Percentiles rank a stretch among this genome's conserved stretches.
phyloP scores from a whole-genome alignment of 805 yeast genomes.

The Yamadazyma sp. region DNA sequence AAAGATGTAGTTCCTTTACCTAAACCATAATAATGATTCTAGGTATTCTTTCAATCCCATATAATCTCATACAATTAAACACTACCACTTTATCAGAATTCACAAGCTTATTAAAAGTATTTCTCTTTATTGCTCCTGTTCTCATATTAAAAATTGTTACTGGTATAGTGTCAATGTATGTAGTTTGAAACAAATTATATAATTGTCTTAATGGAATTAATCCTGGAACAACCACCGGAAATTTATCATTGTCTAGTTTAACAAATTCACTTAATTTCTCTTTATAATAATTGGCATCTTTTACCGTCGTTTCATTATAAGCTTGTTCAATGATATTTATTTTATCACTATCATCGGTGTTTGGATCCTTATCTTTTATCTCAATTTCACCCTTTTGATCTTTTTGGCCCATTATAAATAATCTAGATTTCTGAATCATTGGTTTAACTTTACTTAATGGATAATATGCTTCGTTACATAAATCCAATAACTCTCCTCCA shows the following conservation, averaged over 20 bases:
- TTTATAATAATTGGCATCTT: conserved; percentile 17
- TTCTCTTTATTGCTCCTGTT: conserved; percentile 7
- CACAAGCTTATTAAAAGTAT: conserved; percentile 2
- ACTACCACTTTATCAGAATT: conserved; percentile 4
- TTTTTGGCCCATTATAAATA: conserved; percentile 25
- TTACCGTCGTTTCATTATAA: conserved; percentile 15
- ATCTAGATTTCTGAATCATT: conserved; percentile 25
- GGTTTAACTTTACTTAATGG: conserved; percentile 30
- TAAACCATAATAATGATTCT: conserved; percentile 5
- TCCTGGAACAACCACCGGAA: conserved; percentile 12
- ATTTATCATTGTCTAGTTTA: conserved; percentile 6
- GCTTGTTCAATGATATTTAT: conserved; percentile 19
- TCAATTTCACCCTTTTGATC: conserved; percentile 3
- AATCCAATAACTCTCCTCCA: conserved; percentile 71
- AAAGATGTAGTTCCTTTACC: too few relatives aligned
- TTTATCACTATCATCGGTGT: conserved; percentile 1
- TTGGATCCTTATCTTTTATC: conserved; percentile 1
- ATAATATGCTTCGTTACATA: conserved; percentile 44
- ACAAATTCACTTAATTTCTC: conserved; percentile 13
- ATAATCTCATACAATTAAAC: conserved; percentile 8
- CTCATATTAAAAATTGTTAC: conserved; percentile 1
- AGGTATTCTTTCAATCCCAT: conserved; percentile 5
- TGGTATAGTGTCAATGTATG: not conserved
- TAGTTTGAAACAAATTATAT: too few relatives aligned
- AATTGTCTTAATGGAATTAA: conserved; percentile 12